Base-by-base conservation (phyloP, 2,329 filamentous ascomycete species). In the Pseudogymnoascus sp. region DNA sequence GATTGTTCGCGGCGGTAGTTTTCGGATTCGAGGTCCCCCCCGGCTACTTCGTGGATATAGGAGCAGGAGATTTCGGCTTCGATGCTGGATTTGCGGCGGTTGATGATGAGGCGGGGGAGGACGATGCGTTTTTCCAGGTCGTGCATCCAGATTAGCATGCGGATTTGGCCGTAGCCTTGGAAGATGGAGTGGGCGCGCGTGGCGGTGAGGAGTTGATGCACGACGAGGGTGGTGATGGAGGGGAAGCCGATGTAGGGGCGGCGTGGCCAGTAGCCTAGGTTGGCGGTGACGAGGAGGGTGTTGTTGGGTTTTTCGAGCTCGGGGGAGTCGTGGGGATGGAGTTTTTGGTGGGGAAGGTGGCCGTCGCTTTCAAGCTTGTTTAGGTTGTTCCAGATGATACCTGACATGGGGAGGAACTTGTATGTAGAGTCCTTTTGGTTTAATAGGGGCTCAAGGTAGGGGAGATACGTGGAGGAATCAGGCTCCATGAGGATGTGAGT, bases 401-500 rank as follows among this genome's bases (percentile, higher is more conserved):
- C 83, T 0, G 83, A 81, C 64, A 84, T 80, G 6, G 79, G 78
- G 0, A 88, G 62, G 53, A 89, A 70, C 37, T 77, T 75, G 65
- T 78, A 81, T 60, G 70, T 74, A 5, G 78, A 75, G 3, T 79
- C 78, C 61, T 80, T 79, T 5, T 76, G 77, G 1, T 80, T 70
- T 6, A 84, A 73, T 1, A 92, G 77, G 0, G 83, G 78, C 16
- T 82, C 70, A 24, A 96, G 83, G 65, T 88, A 85, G 0, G 83
- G 78, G 0, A 76, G 66, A 72, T 89, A 93, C 3, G 59, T 60
- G 3, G 59, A 26, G 33, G 59, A 82, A 70, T 90, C 83, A 2
- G 87, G 86, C 71, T 98, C 93, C 75, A 97, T 81, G 43, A 99
- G 79, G 50, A 97, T 78, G 77, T 99, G 95, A 4, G 84, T 87